Base-by-base conservation (phyloP, 805 yeast species). In the Wickerhamomyces chambardii region DNA sequence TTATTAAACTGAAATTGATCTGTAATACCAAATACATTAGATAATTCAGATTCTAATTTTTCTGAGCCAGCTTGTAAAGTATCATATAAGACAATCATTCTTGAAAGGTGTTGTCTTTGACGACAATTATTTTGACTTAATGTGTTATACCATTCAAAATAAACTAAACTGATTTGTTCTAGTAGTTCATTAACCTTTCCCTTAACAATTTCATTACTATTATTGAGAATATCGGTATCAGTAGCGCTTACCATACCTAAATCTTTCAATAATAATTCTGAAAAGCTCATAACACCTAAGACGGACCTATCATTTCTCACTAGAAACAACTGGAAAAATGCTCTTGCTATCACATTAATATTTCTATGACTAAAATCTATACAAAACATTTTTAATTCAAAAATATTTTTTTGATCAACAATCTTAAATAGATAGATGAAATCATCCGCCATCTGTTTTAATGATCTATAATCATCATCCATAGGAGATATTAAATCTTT, bases 51-150 rank as follows among this genome's bases (percentile, higher is more conserved):
- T 51, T 86, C 97, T 27, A 78, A 63, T 5, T 63, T 56, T 47
- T 85, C 95, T 35, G 82, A 68, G 29, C 69, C 68, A 9, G 83
- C 92, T 49, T 90, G 97, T 24, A 84, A 59, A 2, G 86, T 68
- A 55, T 90, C 97, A 82, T 90, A 84, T 3, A 68, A 44, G 31
- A 69, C 47, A 36, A 76, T 49, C 48, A 70, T 62, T 48, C 78
- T 63, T 42, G 78, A 61, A 47, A 80, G 59, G 42, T 81, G 73
- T 52, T 85, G 95, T 42, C 96, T 73, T 49, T 85, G 87, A 37
- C 95, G 68, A 33, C 94, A 75, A 26, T 86, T 77, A 48, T 90
- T 90, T 53, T 78, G 80, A 6, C 75, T 64, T 15, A 59, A 46
- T 10, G 63, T 59, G 35, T 67, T 63, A 17, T 68, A 49, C 61